These are phyloP conservation scores for Teunomyces funiuensis DNA, from an alignment of 805 yeast species.

Conservation along the genomic window DNA sequence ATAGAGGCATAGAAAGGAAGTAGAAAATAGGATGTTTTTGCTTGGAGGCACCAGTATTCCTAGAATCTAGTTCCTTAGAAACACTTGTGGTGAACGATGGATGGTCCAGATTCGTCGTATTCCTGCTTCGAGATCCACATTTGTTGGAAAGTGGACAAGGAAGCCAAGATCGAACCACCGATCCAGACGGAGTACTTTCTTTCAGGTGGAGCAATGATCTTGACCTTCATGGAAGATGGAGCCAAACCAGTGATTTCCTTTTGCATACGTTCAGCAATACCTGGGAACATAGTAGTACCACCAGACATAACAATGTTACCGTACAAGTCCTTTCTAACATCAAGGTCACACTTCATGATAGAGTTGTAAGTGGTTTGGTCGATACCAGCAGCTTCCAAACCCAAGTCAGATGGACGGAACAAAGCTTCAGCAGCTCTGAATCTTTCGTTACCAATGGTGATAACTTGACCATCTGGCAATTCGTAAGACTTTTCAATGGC, in stretches of 20 bases:
- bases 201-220: slow-evolving; percentile 99
- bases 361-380: slow-evolving; percentile 96
- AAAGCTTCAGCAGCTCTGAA: slow-evolving; percentile 99
- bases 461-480: slow-evolving; percentile 99
- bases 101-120: slow-evolving; percentile 99
- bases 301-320: slow-evolving; percentile 99
- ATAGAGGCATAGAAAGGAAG: slow-evolving; percentile 5
- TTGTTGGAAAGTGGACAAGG: slow-evolving; percentile 99
- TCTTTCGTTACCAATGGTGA: slow-evolving; percentile 99
- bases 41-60: background rate
- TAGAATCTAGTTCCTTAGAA: slow-evolving; percentile 51
- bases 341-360: slow-evolving; percentile 98
- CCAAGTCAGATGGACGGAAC: slow-evolving; percentile 94
- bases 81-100: slow-evolving; percentile 96
- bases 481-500: slow-evolving; percentile 98
- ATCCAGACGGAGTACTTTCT: slow-evolving; percentile 99
- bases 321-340: slow-evolving; percentile 97
- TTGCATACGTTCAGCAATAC: slow-evolving; percentile 99
- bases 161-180: slow-evolving; percentile 99
- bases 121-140: slow-evolving; percentile 99
- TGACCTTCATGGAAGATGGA: slow-evolving; percentile 99
- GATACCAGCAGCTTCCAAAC: slow-evolving; percentile 95
- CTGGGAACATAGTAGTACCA: slow-evolving; percentile 99
- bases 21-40: slow-evolving; percentile 1
- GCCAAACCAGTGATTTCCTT: slow-evolving; percentile 99